Evolutionary conservation across 176 grass and related monocot species (phyloP).

Genomic region (Oryza nivara): DNA sequence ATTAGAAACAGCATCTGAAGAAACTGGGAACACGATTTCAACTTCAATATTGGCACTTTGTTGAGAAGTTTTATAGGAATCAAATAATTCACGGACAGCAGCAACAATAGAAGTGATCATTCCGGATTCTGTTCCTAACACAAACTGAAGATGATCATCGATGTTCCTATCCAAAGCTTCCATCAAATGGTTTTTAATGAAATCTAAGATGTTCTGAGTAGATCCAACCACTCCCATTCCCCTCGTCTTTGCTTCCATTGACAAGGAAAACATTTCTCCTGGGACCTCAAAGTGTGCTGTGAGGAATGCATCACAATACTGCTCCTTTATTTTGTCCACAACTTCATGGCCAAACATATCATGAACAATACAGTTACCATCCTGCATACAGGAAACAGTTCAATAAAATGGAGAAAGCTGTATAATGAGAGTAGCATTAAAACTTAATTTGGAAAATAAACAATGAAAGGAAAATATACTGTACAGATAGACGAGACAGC

Average conservation of each 20-base stretch:
- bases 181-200: conserved; percentile 70
- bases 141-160: conserved; percentile 89
- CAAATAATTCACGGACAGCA: conserved; percentile 64
- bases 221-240: conserved; percentile 97
- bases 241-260: conserved; percentile 93
- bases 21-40: conserved; percentile 97
- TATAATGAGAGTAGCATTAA: neutral
- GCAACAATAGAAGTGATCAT: conserved; percentile 98
- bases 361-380: conserved; percentile 97
- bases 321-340: conserved; percentile 88
- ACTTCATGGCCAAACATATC: conserved; percentile 95
- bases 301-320: conserved; percentile 88
- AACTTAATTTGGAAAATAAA: neutral
- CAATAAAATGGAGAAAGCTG: conserved; percentile 11
- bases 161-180: conserved; percentile 79
- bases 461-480: neutral
- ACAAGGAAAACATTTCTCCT: conserved; percentile 97
- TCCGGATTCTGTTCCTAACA: conserved; percentile 95
- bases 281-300: conserved; percentile 99
- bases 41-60: conserved; percentile 74
- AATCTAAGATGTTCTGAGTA: conserved; percentile 94
- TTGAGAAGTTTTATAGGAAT: conserved; percentile 40
- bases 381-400: conserved; percentile 50
- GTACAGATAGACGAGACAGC: neutral
- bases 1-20: conserved; percentile 82